Conservation (phyloP, 768 basidiomycete genomes). For the Strobilomyces echinocephalus region DNA sequence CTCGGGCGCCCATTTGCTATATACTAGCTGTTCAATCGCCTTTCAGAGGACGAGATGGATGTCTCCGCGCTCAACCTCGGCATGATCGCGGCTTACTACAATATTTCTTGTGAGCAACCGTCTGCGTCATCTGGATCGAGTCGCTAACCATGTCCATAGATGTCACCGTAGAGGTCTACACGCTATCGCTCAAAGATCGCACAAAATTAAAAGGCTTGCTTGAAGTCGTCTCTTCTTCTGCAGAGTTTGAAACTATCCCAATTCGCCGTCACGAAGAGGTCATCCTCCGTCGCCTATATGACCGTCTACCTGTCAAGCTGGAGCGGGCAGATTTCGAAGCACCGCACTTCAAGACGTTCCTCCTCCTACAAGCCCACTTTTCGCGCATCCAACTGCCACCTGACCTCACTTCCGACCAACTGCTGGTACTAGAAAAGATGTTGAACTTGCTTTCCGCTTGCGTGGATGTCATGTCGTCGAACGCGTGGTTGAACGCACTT, state of each 20-base stretch:
- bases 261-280: conserved; percentile 91
- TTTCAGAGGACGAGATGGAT: conserved; percentile 84
- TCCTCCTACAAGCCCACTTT: conserved; percentile 95
- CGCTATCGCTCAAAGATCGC: conserved; percentile 88
- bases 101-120: conserved; percentile 71
- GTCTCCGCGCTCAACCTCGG: conserved; percentile 88
- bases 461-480: conserved; percentile 97
- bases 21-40: neutral
- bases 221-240: conserved; percentile 95
- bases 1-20: conserved; percentile 11
- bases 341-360: conserved; percentile 97
- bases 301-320: conserved; percentile 94
- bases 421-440: conserved; percentile 82
- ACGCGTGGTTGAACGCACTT: conserved; percentile 89
- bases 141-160: conserved; percentile 41
- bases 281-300: conserved; percentile 84
- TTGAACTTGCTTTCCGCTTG: conserved; percentile 89
- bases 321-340: conserved; percentile 81
- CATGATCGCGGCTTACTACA: conserved; percentile 97
- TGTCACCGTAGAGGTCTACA: conserved; percentile 96
- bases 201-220: conserved; percentile 96
- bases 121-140: neutral
- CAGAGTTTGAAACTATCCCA: conserved; percentile 92
- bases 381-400: conserved; percentile 87
- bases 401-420: conserved; percentile 91